phyloP scores from a whole-genome alignment of 768 basidiomycete genomes.

The Tylopilus cervinicoccineus region DNA sequence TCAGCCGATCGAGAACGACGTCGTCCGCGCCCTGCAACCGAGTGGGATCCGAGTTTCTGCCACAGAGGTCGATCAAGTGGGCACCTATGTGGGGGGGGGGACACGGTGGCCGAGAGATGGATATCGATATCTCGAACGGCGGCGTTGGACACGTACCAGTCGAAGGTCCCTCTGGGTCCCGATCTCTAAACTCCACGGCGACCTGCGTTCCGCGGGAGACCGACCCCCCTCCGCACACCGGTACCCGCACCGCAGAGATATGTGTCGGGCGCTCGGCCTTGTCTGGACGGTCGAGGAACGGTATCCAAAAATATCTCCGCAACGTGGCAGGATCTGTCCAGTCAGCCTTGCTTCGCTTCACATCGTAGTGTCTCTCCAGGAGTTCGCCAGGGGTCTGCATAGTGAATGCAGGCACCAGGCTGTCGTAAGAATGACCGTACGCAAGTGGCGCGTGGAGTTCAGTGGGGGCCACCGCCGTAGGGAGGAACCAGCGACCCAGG shows the following conservation, averaged over 20 bases:
- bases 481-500: neutral
- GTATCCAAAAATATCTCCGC: neutral
- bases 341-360: neutral
- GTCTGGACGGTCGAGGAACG: neutral
- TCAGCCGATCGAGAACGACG: neutral
- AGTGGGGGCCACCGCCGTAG: slow-evolving; percentile 1
- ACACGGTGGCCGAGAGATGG: neutral
- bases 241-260: slow-evolving; percentile 1
- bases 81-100: slow-evolving; percentile 2
- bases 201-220: too few species aligned
- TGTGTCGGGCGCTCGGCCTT: neutral
- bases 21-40: neutral
- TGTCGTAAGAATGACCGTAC: neutral
- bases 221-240: neutral
- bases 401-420: neutral
- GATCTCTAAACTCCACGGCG: slow-evolving; percentile 5
- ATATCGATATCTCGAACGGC: neutral
- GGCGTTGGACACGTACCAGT: slow-evolving; percentile 2
- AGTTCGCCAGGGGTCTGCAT: slow-evolving; percentile 6
- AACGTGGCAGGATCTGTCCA: slow-evolving; percentile 4
- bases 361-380: neutral
- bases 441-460: slow-evolving; percentile 2
- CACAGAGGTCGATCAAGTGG: neutral
- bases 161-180: neutral
- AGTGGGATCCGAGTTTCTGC: rapidly evolving